Evolutionary conservation across 495 filamentous ascomycete genomes (phyloP).

Genomic region (Clavariopsis aquatica): DNA sequence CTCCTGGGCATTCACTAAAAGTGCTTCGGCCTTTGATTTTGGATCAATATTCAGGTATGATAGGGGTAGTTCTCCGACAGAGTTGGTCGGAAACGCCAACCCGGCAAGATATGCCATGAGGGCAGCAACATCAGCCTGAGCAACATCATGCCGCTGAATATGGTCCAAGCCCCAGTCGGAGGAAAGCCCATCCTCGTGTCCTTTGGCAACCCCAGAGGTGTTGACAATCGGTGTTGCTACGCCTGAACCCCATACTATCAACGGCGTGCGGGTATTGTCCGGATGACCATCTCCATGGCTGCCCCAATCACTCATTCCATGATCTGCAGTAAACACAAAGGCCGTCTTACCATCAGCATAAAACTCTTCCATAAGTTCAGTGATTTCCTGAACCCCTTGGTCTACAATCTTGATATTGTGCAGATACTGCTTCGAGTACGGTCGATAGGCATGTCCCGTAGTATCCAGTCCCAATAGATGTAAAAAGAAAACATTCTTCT

Average conservation of each 20-base stretch:
- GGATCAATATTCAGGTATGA: slow-evolving; percentile 71
- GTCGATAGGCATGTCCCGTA: slow-evolving; percentile 81
- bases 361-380: slow-evolving; percentile 80
- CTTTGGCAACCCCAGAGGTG: slow-evolving; percentile 57
- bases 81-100: slow-evolving; percentile 90
- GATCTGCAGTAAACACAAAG: slow-evolving; percentile 96
- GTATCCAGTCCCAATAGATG: slow-evolving; percentile 97
- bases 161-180: slow-evolving; percentile 81
- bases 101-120: slow-evolving; percentile 97
- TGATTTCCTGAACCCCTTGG: slow-evolving; percentile 78
- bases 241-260: slow-evolving; percentile 93
- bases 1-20: slow-evolving; percentile 80
- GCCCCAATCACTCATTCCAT: slow-evolving; percentile 99
- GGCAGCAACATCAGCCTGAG: slow-evolving; percentile 92
- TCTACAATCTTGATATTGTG: slow-evolving; percentile 95
- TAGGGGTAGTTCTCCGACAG: slow-evolving; percentile 89
- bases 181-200: slow-evolving; percentile 92
- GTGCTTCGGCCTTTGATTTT: slow-evolving; percentile 79
- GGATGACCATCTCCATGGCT: slow-evolving; percentile 98
- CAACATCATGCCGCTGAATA: slow-evolving; percentile 83
- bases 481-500: slow-evolving; percentile 93
- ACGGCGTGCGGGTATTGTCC: slow-evolving; percentile 92
- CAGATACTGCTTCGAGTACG: slow-evolving; percentile 94
- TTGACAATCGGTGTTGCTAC: slow-evolving; percentile 72
- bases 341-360: slow-evolving; percentile 91